Evolutionary conservation across 192 early-diverging fungal genomes (phyloP).

Genomic region (Coemansia sp.): DNA sequence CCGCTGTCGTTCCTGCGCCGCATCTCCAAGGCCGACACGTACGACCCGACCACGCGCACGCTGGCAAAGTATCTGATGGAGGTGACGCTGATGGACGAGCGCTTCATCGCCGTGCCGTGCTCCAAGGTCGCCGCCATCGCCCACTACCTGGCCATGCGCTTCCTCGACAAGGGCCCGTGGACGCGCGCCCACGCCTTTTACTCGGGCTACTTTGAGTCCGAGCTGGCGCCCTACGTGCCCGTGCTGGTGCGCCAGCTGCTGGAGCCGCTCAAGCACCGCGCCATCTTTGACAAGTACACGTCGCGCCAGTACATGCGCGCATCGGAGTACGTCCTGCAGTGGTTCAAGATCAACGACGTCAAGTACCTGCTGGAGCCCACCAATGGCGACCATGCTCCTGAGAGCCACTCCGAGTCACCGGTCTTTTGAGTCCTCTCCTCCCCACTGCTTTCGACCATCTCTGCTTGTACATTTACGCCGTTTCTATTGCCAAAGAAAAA

Average conservation of each 20-base stretch:
- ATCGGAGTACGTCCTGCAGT: constrained; percentile 78
- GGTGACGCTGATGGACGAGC: constrained; percentile 86
- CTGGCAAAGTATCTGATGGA: constrained; percentile 98
- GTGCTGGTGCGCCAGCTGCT: constrained; percentile 75
- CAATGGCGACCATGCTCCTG: constrained; percentile 3
- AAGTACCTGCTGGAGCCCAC: constrained; percentile 56
- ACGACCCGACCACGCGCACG: constrained; percentile 88
- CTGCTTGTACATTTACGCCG: background rate
- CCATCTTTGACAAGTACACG: constrained; percentile 91
- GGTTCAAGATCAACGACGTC: constrained; percentile 67
- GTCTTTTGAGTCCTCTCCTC: background rate
- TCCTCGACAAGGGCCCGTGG: constrained; percentile 81
- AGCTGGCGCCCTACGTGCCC: constrained; percentile 65
- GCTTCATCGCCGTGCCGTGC: constrained; percentile 71
- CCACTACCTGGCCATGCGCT: constrained; percentile 78
- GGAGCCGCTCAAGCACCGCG: constrained; percentile 59
- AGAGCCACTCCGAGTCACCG: background rate
- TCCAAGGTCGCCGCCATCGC: constrained; percentile 78
- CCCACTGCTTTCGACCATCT: too few species aligned
- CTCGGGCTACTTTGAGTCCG: constrained; percentile 77
- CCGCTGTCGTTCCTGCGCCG: constrained; percentile 92
- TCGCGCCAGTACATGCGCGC: constrained; percentile 80
- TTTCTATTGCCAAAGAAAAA: background rate
- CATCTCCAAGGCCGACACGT: constrained; percentile 85
- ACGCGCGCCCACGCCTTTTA: constrained; percentile 73